A percentile compares a stretch with the other conserved stretches of the same genome.
Evolutionary conservation across 1,284 basidiomycete species (phyloP).

Genomic region (Mixia osmundae): DNA sequence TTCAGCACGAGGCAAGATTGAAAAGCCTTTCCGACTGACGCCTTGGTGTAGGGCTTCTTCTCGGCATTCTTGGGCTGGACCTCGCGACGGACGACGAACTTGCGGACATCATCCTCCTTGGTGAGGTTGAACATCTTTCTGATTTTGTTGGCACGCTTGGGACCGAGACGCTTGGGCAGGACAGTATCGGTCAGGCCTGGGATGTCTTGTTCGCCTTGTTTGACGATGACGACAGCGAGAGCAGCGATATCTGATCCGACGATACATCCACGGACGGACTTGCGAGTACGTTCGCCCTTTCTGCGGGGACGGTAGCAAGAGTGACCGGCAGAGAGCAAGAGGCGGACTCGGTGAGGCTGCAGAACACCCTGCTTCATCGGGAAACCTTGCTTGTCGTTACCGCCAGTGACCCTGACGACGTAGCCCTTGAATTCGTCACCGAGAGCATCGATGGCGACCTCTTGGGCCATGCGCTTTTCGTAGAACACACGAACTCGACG

Average conservation of each 20-base stretch:
- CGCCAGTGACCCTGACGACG: slow-evolving; percentile 87
- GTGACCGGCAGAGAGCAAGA: slow-evolving; percentile 85
- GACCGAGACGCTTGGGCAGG: slow-evolving; percentile 84
- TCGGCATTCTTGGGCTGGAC: slow-evolving; percentile 81
- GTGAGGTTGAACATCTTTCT: slow-evolving; percentile 91
- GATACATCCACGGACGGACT: slow-evolving; percentile 90
- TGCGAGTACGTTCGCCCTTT: slow-evolving; percentile 88
- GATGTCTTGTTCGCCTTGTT: slow-evolving; percentile 83
- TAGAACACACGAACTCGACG: slow-evolving; percentile 56
- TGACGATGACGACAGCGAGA: slow-evolving; percentile 80
- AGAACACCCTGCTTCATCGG: slow-evolving; percentile 91
- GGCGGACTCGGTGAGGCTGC: slow-evolving; percentile 73
- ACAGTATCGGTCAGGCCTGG: slow-evolving; percentile 79
- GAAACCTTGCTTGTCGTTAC: slow-evolving; percentile 53
- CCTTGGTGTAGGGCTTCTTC: slow-evolving; percentile 94
- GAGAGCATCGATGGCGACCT: slow-evolving; percentile 71
- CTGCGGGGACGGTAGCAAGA: slow-evolving; percentile 91
- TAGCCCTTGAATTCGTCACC: slow-evolving; percentile 97
- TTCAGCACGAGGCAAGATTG: background rate
- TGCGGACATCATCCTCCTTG: slow-evolving; percentile 95
- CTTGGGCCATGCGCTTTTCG: slow-evolving; percentile 72
- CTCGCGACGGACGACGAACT: slow-evolving; percentile 73
- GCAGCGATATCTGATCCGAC: slow-evolving; percentile 91
- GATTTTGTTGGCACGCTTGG: slow-evolving; percentile 83
- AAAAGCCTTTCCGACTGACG: slow-evolving; percentile 34